Evolutionary conservation across 164 flowering plant species (phyloP).

Genomic region (Tetracentron sinense): DNA sequence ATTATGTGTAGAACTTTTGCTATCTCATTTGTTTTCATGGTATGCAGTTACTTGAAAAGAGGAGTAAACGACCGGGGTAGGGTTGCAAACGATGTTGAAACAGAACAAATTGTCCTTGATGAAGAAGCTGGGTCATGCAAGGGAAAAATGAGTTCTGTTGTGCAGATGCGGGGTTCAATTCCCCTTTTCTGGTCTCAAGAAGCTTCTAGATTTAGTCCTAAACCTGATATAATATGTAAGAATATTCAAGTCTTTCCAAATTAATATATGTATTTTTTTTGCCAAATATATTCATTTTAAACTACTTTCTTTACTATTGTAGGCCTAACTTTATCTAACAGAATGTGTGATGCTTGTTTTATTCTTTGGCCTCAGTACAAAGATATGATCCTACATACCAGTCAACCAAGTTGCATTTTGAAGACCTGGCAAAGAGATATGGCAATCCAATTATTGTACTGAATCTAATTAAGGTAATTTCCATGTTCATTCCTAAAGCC

Average conservation of each 20-base stretch:
- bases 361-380: conserved; percentile 54
- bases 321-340: background rate
- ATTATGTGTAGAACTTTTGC: background rate
- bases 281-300: conserved; percentile 6
- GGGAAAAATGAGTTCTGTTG: conserved; percentile 97
- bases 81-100: conserved; percentile 99
- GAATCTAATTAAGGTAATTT: conserved; percentile 80
- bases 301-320: background rate
- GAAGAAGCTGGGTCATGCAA: conserved; percentile 90
- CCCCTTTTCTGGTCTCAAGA: conserved; percentile 99
- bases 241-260: conserved; percentile 3
- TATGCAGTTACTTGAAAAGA: conserved; percentile 79
- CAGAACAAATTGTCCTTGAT: conserved; percentile 92
- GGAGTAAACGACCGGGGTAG: conserved; percentile 97
- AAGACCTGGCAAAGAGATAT: conserved; percentile 87
- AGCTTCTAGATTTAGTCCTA: conserved; percentile 93
- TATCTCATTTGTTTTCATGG: conserved; percentile 7
- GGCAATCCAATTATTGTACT: conserved; percentile 97
- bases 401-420: conserved; percentile 92
- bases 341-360: conserved; percentile 14
- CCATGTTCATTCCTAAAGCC: background rate
- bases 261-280: conserved; percentile 6
- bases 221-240: conserved; percentile 95
- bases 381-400: conserved; percentile 95
- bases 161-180: conserved; percentile 97